phyloP scores from a whole-genome alignment of 2,329 filamentous ascomycete species.

The Penicillium griseofulvum region DNA sequence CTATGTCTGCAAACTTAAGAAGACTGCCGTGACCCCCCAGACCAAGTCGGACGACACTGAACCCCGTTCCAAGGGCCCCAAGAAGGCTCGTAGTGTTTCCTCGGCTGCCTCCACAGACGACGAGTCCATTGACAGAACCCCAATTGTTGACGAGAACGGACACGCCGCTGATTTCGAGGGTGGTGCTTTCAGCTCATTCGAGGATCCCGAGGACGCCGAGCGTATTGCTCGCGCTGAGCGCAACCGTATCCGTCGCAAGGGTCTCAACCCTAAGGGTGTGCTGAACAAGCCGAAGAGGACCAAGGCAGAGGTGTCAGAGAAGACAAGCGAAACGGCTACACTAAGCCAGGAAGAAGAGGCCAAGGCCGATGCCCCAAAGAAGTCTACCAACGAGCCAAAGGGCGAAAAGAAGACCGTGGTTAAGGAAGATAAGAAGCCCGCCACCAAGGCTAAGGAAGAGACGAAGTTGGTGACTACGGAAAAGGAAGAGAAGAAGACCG shows the following conservation, averaged over 20 bases:
- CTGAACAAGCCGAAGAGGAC: slow-evolving; percentile 38
- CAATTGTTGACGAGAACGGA: slow-evolving; percentile 53
- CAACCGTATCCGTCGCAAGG: slow-evolving; percentile 70
- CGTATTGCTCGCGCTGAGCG: slow-evolving; percentile 72
- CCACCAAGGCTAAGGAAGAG: slow-evolving; percentile 11
- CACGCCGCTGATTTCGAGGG: slow-evolving; percentile 33
- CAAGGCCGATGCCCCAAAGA: slow-evolving; percentile 4
- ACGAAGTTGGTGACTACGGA: slow-evolving; percentile 20
- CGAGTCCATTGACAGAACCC: slow-evolving; percentile 65
- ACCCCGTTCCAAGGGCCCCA: slow-evolving; percentile 23
- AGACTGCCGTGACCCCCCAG: slow-evolving; percentile 71
- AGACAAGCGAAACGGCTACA: slow-evolving; percentile 1
- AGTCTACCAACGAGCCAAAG: slow-evolving; percentile 11
- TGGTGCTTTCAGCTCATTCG: slow-evolving; percentile 68
- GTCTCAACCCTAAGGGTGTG: slow-evolving; percentile 66
- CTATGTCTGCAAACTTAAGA: slow-evolving; percentile 97
- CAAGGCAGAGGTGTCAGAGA: slow-evolving; percentile 25
- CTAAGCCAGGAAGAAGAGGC: slow-evolving; percentile 21
- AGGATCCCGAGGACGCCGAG: slow-evolving; percentile 69
- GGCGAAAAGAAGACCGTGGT: slow-evolving; percentile 16
- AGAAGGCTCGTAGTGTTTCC: slow-evolving; percentile 20
- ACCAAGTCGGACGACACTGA: slow-evolving; percentile 24
- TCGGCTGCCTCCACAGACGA: slow-evolving; percentile 35
- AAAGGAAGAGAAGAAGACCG: slow-evolving; percentile 17
- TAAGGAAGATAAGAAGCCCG: slow-evolving; percentile 24